A percentile compares a stretch with the other conserved stretches of the same genome.
phyloP scores from a whole-genome alignment of 176 grass and related monocot species.

The Oryza australiensis region DNA sequence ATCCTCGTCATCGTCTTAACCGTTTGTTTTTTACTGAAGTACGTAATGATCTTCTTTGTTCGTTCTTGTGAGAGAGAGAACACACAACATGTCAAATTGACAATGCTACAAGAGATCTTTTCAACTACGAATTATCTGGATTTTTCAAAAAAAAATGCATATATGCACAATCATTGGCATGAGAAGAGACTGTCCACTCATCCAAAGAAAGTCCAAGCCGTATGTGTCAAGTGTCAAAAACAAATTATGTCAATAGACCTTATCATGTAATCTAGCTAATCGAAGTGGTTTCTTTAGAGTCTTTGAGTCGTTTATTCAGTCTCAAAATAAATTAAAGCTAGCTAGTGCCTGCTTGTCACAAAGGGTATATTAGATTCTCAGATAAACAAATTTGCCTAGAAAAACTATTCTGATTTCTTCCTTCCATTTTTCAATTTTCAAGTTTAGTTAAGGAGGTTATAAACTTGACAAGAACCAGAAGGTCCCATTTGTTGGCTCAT shows the following conservation, averaged over 20 bases:
- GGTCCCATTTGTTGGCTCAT: too few species aligned
- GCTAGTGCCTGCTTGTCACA: too few species aligned
- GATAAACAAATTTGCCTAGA: too few species aligned
- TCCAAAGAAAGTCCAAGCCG: background rate
- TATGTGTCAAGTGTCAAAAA: background rate
- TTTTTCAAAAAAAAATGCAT: background rate
- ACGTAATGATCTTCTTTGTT: background rate
- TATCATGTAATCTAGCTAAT: background rate
- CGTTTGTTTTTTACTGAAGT: background rate
- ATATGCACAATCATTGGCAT: background rate
- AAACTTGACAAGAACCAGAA: too few species aligned
- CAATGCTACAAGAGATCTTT: background rate
- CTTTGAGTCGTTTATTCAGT: background rate
- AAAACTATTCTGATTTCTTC: too few species aligned
- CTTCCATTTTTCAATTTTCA: too few species aligned
- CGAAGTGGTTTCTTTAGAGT: background rate
- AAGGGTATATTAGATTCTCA: too few species aligned
- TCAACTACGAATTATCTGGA: background rate
- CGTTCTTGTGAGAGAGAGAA: background rate
- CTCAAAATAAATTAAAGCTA: too few species aligned
- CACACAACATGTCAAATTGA: background rate
- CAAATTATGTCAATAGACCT: background rate
- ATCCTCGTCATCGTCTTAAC: background rate
- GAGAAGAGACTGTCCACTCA: background rate
- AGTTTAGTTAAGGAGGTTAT: too few species aligned